Evolutionary conservation across 1,284 basidiomycete genomes (phyloP).

Genomic region (Gymnopus androsaceus): DNA sequence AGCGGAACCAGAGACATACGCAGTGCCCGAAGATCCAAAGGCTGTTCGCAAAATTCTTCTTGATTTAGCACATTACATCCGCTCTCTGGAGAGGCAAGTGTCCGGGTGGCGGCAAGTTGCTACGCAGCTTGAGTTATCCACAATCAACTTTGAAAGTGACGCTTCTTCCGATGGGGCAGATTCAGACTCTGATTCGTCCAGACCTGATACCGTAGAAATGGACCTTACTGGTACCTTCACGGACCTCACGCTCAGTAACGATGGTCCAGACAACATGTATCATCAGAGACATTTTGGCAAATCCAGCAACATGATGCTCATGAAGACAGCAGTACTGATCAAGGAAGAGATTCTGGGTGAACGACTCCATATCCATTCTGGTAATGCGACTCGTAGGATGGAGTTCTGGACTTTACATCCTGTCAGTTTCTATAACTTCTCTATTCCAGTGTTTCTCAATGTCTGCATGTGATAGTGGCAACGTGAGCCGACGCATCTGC

Average conservation of each 20-base stretch:
- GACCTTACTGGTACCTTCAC: slow-evolving; percentile 29
- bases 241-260: slow-evolving; percentile 44
- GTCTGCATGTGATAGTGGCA: slow-evolving; percentile 9
- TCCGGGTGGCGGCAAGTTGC: neutral
- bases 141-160: slow-evolving; percentile 25
- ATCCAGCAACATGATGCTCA: slow-evolving; percentile 13
- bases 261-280: slow-evolving; percentile 37
- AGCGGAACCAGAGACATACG: slow-evolving; percentile 4
- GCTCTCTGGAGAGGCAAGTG: slow-evolving; percentile 4
- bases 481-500: neutral
- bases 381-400: slow-evolving; percentile 1
- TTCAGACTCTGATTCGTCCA: neutral
- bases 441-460: neutral
- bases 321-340: slow-evolving; percentile 11
- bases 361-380: slow-evolving; percentile 41
- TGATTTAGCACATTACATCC: slow-evolving; percentile 2
- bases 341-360: slow-evolving; percentile 6
- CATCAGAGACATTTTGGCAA: slow-evolving; percentile 12
- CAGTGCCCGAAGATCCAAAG: slow-evolving; percentile 5
- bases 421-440: slow-evolving; percentile 6
- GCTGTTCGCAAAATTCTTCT: slow-evolving; percentile 9
- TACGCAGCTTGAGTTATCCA: neutral
- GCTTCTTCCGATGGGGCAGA: neutral
- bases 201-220: neutral
- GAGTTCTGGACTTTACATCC: slow-evolving; percentile 7